phyloP scores from a whole-genome alignment of 306 rosid genomes.

The Vigna nakashimae region DNA sequence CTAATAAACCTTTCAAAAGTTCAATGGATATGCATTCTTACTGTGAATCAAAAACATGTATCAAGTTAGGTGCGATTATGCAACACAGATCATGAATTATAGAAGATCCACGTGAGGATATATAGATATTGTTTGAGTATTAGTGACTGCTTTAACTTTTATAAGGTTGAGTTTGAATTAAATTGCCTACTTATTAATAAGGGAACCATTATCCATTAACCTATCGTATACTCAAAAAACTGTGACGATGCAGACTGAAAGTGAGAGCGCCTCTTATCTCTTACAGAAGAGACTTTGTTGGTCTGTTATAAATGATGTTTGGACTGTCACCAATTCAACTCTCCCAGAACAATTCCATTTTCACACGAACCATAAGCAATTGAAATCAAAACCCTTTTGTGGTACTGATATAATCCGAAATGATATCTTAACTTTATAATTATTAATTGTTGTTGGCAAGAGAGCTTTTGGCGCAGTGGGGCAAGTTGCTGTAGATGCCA shows the following conservation, averaged over 20 bases:
- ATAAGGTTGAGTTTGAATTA: too few relatives aligned
- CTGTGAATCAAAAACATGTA: background rate
- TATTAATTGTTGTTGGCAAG: too few relatives aligned
- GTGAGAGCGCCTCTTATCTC: conserved; percentile 43
- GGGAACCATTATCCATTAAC: conserved; percentile 4
- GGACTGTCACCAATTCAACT: conserved; percentile 24
- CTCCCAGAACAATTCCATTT: background rate
- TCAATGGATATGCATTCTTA: background rate
- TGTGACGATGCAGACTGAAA: conserved; percentile 27
- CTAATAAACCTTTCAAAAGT: background rate
- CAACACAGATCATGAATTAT: background rate
- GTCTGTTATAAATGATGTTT: conserved; percentile 30
- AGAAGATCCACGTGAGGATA: background rate
- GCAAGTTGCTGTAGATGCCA: conserved; percentile 24
- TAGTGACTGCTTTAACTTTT: background rate
- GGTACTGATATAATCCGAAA: too few relatives aligned
- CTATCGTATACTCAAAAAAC: conserved; percentile 30
- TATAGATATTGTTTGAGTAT: background rate
- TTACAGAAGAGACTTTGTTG: conserved; percentile 9
- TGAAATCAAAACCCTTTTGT: too few relatives aligned
- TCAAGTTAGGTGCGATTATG: background rate
- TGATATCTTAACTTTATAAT: background rate
- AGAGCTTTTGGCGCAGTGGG: background rate
- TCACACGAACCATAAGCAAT: too few relatives aligned
- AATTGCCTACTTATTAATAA: too few relatives aligned